phyloP scores from a whole-genome alignment of 2,329 filamentous ascomycete species.

The Colletotrichum agaves region DNA sequence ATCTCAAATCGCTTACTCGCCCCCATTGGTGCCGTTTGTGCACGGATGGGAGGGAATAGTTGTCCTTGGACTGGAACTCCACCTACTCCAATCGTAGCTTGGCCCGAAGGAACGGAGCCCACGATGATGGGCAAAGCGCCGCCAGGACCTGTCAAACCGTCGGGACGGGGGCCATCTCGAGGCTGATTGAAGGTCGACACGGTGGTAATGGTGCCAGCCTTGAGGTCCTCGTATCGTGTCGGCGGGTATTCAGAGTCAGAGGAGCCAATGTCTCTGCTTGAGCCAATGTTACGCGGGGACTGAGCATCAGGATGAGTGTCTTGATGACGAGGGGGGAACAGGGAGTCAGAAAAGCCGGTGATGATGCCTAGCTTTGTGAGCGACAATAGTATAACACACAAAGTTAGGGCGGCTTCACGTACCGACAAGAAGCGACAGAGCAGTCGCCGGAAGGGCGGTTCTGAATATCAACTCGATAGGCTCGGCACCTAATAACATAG shows the following conservation, averaged over 20 bases:
- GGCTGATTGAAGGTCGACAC: slow-evolving; percentile 51
- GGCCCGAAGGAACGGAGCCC: slow-evolving; percentile 49
- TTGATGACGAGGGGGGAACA: slow-evolving; percentile 46
- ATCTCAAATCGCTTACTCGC: slow-evolving; percentile 37
- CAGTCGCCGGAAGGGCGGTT: slow-evolving; percentile 62
- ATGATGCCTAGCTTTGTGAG: slow-evolving; percentile 45
- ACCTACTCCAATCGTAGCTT: slow-evolving; percentile 49
- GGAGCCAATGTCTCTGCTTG: slow-evolving; percentile 53
- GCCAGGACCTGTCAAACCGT: slow-evolving; percentile 39
- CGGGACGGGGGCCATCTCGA: slow-evolving; percentile 42
- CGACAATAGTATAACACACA: not conserved
- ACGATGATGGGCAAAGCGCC: slow-evolving; percentile 51
- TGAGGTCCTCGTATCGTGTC: slow-evolving; percentile 61
- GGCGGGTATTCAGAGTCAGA: slow-evolving; percentile 57
- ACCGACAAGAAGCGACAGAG: slow-evolving; percentile 62
- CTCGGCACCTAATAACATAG: slow-evolving; percentile 60
- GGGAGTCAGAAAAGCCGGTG: slow-evolving; percentile 50
- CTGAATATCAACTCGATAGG: slow-evolving; percentile 55
- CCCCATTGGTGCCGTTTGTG: slow-evolving; percentile 41
- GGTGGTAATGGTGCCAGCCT: slow-evolving; percentile 51
- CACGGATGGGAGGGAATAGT: slow-evolving; percentile 54
- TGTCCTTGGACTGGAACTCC: slow-evolving; percentile 53
- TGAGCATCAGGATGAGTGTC: slow-evolving; percentile 50
- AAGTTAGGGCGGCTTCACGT: slow-evolving; percentile 40
- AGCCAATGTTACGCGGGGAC: slow-evolving; percentile 47